Evolutionary conservation across 306 rosid species (phyloP), one percentile per base, ranked within the genome.

Genomic region (Fragaria vesca): DNA sequence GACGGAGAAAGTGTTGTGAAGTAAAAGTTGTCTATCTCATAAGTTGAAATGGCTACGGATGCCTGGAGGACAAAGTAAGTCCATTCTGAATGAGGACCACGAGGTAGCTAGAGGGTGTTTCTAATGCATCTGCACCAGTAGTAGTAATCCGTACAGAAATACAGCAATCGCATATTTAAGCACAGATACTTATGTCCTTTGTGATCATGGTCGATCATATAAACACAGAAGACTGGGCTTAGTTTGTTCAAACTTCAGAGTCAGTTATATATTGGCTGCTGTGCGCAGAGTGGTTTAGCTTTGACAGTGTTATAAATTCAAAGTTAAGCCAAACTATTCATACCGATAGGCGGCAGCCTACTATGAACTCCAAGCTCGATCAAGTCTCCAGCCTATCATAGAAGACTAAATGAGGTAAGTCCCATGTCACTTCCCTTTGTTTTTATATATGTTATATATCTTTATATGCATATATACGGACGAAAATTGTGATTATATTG

Each of bases 61-160:
- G 42, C 36, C 66, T 58, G 16, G 16, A 10, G 21, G 51, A 73
- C 51, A 73, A 54, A 21, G 42, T 13, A 1, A 21, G 54, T 73
- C 28, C 3, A 26, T 58, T 42, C 45, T 58, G 18, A 24, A 74
- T 26, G 17, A 36, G 61, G 42, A 55, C 60, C 48, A 73, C 36
- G 40, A 13, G 8, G 8, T 26, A 30, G 28, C 4, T 26, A 9
- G 28, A 9, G 8, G 30, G 45, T 58, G 43, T 18, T 28, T 43
- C 52, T 58, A 21, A 74, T 58, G 5, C 55, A 74, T 40, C 28
- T 60, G 67, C 51, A 46, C 20, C 57, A 24, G 55, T 26, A 40
- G 54, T 58, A 57, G 42, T 60, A 74, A 42, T 26, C 55, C 78
- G 65, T 58, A 73, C 54, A 73, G 40, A 74, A 42, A 74, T 24